A percentile compares a stretch with the other conserved stretches of the same genome.
These are phyloP conservation scores for Hordeum marinum DNA, from an alignment of 176 grass and related monocot species.

Conservation along the genomic window DNA sequence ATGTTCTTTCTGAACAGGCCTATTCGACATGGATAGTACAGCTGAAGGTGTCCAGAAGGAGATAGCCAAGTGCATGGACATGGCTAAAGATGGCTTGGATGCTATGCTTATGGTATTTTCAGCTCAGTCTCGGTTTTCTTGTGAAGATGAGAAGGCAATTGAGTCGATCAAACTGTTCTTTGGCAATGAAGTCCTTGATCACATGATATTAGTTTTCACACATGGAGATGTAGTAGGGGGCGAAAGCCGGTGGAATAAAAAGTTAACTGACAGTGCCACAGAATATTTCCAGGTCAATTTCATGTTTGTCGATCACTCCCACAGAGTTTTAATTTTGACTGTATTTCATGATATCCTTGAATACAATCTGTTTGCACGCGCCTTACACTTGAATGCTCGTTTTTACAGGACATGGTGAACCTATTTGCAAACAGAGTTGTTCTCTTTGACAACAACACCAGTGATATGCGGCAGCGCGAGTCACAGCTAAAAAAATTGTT, in stretches of 20 bases:
- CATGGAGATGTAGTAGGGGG: constrained; percentile 50
- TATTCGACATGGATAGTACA: constrained; percentile 38
- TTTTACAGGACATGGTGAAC: constrained; percentile 37
- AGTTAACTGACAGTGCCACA: background rate
- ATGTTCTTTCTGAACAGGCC: constrained; percentile 22
- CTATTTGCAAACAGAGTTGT: constrained; percentile 45
- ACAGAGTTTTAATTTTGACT: background rate
- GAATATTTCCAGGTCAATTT: background rate
- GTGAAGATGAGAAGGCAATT: constrained; percentile 56
- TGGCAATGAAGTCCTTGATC: constrained; percentile 54
- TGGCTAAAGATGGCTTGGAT: constrained; percentile 68
- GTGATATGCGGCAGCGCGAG: background rate
- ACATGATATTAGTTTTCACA: constrained; percentile 74
- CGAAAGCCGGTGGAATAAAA: background rate
- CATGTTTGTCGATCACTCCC: background rate
- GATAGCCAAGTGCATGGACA: constrained; percentile 62
- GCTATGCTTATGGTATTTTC: constrained; percentile 64
- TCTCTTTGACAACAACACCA: constrained; percentile 6
- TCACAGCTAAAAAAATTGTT: background rate
- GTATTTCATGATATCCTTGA: background rate
- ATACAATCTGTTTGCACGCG: background rate
- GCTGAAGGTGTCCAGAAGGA: constrained; percentile 35
- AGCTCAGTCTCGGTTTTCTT: constrained; percentile 41
- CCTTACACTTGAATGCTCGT: background rate
- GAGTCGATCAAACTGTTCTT: constrained; percentile 53